Evolutionary conservation across 129 eudicot species (phyloP).

Genomic region (Flaveria trinervia): DNA sequence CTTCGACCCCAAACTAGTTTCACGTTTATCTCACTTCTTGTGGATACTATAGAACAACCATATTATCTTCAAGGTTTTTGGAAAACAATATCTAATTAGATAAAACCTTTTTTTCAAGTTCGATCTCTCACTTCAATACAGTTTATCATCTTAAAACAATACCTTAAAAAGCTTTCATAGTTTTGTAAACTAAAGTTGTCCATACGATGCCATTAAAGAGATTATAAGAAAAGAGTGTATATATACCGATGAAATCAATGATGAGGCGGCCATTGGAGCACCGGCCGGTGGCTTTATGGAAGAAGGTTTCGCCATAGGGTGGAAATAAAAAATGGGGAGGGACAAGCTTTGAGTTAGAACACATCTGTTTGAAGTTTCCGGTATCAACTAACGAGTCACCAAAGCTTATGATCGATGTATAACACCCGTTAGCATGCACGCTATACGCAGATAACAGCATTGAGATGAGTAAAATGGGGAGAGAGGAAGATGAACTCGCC

Average conservation of each 20-base stretch:
- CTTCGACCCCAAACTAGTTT: too few species aligned
- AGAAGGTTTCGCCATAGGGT: neutral
- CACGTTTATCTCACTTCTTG: too few species aligned
- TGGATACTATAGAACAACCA: too few species aligned
- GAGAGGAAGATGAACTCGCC: neutral
- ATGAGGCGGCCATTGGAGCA: neutral
- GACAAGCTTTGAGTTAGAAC: neutral
- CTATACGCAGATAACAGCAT: neutral
- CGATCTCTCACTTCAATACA: too few species aligned
- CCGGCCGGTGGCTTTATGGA: neutral
- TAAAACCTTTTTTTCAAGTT: too few species aligned
- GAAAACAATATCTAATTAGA: neutral
- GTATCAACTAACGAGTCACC: neutral
- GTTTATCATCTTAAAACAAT: too few species aligned
- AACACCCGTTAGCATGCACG: neutral
- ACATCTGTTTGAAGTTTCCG: neutral
- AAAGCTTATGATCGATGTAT: neutral
- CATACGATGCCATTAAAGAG: too few species aligned
- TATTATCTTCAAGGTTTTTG: too few species aligned
- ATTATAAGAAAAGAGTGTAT: neutral
- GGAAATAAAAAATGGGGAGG: neutral
- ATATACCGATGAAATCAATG: neutral
- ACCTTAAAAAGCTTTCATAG: too few species aligned
- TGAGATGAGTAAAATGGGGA: conserved; percentile 22
- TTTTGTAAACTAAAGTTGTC: too few species aligned